Conservation (phyloP, 257 asterid genomes). For the Solanum chiquidenum region DNA sequence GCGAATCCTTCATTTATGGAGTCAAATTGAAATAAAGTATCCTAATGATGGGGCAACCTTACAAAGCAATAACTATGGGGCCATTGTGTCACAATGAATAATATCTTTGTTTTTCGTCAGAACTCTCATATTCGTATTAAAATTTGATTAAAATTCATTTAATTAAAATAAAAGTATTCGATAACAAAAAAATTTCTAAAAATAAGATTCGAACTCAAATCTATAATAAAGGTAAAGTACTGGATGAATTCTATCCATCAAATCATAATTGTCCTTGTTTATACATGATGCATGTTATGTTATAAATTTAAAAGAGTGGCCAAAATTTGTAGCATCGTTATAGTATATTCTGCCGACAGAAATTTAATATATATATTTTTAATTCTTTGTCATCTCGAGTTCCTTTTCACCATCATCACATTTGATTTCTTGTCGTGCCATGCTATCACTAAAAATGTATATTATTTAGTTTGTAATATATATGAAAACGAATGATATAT, state of each 20-base stretch:
- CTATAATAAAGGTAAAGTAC: background rate
- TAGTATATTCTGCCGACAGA: background rate
- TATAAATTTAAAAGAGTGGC: background rate
- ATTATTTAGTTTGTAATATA: no score
- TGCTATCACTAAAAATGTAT: background rate
- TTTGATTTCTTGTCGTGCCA: background rate
- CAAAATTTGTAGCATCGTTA: background rate
- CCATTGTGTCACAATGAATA: background rate
- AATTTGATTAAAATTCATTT: rapidly evolving
- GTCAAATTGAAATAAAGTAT: background rate
- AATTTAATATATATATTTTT: background rate
- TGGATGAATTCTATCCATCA: background rate
- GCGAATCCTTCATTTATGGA: background rate
- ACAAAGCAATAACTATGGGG: background rate
- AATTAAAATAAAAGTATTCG: background rate
- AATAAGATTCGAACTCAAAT: no score
- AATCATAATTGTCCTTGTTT: background rate
- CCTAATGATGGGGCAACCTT: background rate
- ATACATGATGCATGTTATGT: background rate
- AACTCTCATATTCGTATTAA: rapidly evolving
- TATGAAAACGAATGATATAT: background rate
- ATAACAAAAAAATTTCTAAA: background rate
- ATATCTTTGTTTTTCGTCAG: no score
- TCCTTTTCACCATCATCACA: background rate
- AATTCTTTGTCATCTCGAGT: background rate